Evolutionary conservation across 1,139 yeast genomes (phyloP).

Genomic region (Geotrichum cucujoidarum): DNA sequence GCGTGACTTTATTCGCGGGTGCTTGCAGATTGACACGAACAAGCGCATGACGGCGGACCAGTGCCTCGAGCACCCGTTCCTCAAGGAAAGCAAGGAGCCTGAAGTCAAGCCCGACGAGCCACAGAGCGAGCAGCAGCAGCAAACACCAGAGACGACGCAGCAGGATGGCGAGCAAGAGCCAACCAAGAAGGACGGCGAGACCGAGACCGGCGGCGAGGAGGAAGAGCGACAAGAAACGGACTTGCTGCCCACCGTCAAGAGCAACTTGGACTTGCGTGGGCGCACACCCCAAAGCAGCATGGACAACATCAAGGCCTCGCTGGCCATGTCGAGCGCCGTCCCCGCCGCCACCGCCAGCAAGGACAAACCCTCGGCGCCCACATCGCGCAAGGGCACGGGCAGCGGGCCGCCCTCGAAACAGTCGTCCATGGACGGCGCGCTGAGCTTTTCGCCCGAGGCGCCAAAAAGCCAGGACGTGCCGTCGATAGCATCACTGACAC

Average conservation of each 20-base stretch:
- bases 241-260: conserved; percentile 36
- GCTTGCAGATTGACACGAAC: conserved; percentile 47
- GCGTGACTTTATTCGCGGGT: conserved; percentile 52
- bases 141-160: not conserved
- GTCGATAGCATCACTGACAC: too few relatives aligned
- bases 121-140: conserved; percentile 6
- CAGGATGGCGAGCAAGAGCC: not conserved
- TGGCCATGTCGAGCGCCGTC: not conserved
- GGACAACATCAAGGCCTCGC: not conserved
- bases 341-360: too few relatives aligned
- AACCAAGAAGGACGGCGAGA: not conserved
- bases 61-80: conserved; percentile 49
- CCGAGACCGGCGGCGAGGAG: conserved; percentile 7
- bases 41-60: conserved; percentile 48
- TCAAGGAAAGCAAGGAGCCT: conserved; percentile 25
- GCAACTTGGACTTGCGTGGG: conserved; percentile 30
- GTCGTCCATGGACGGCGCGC: too few relatives aligned
- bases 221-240: conserved; percentile 28
- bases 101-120: conserved; percentile 14
- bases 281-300: conserved; percentile 19
- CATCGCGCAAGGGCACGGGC: not conserved
- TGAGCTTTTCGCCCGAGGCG: too few relatives aligned
- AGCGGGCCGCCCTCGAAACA: too few relatives aligned
- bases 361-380: not conserved
- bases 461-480: too few relatives aligned